Evolutionary conservation across 768 basidiomycete species (phyloP), one percentile per base, ranked within the genome.

Genomic region (Lactarius pseudohatsudake): DNA sequence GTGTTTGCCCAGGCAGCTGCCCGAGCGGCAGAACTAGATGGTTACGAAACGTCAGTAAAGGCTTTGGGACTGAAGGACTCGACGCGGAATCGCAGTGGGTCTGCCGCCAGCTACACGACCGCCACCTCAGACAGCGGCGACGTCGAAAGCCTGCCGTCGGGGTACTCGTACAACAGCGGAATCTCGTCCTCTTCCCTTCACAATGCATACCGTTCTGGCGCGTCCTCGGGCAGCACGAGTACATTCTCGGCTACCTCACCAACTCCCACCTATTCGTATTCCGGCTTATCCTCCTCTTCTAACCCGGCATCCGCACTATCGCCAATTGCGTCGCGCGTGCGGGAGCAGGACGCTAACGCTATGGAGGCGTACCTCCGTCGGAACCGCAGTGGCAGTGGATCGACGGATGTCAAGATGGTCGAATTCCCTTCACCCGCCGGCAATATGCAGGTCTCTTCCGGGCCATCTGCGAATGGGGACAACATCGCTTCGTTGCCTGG

Each of bases 281-380:
- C 76, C 62, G 74, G 60, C 78, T 67, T 71, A 75, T 63, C 75
- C 73, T 30, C 61, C 18, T 57, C 43, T 32, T 59, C 62, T 40
- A 77, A 75, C 72, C 70, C 79, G 30, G 74, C 79, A 22, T 82
- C 83, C 53, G 85, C 85, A 28, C 75, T 93, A 62, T 90, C 92
- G 3, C 92, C 91, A 3, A 84, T 94, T 64, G 90, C 88, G 34
- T 88, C 80, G 71, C 89, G 91, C 40, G 88, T 94, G 82, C 85
- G 87, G 70, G 89, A 92, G 77, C 83, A 86, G 64, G 92, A 94
- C 74, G 92, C 92, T 22, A 90, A 89, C 74, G 93, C 92, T 43
- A 91, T 90, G 81, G 91, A 92, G 75, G 91, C 92, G 72, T 94
- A 92, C 74, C 81, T 92, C 74, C 81, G 84, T 67, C 84, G 92